These are phyloP conservation scores for Calonectria montana DNA, from an alignment of 2,329 filamentous ascomycete species.

Conservation along the genomic window DNA sequence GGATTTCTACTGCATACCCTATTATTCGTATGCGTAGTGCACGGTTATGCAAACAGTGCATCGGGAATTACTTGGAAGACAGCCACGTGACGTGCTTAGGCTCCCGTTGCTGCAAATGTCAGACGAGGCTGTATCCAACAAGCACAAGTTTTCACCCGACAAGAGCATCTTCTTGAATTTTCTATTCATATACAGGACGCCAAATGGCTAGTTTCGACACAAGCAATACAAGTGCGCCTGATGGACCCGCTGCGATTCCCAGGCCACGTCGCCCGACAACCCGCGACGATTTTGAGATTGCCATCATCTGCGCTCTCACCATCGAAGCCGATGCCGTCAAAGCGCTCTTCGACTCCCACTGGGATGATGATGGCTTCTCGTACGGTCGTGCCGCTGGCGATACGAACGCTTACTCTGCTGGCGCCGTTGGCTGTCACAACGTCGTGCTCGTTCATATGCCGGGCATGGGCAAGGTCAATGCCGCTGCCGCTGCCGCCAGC, in stretches of 20 bases:
- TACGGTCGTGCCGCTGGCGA: conserved; percentile 32
- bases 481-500: background rate
- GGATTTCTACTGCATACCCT: too few relatives aligned
- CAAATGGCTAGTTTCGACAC: background rate
- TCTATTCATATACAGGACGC: background rate
- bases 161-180: background rate
- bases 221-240: background rate
- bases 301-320: conserved; percentile 33
- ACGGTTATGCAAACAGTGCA: background rate
- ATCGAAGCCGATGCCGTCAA: conserved; percentile 34
- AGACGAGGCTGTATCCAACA: background rate
- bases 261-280: background rate
- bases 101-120: too few relatives aligned
- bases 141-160: background rate
- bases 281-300: conserved; percentile 26
- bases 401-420: background rate
- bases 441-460: conserved; percentile 5
- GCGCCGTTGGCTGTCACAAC: background rate
- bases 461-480: background rate
- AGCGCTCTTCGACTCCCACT: conserved; percentile 33
- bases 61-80: background rate
- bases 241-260: background rate
- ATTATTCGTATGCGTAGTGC: too few relatives aligned
- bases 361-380: conserved; percentile 17
- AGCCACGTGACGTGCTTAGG: background rate